phyloP scores from a whole-genome alignment of 495 filamentous ascomycete species.

The Aspergillus haitiensis region DNA sequence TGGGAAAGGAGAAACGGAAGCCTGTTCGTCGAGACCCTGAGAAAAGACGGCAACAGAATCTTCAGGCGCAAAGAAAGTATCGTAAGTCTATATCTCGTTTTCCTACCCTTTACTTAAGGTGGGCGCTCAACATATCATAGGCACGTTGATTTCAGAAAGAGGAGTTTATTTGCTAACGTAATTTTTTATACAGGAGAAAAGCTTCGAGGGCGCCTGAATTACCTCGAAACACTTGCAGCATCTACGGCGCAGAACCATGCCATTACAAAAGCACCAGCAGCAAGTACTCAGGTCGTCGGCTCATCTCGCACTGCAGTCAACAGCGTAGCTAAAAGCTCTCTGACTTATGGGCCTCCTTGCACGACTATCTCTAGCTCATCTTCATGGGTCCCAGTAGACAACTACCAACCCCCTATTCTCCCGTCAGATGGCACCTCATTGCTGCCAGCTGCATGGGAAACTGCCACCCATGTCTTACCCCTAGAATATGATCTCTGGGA shows the following conservation, averaged over 20 bases:
- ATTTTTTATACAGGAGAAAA: conserved; percentile 23
- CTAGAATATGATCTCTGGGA: conserved; percentile 8
- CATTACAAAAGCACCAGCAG: background rate
- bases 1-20: conserved; percentile 27
- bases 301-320: background rate
- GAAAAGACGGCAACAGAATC: conserved; percentile 33
- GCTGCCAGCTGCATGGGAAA: conserved; percentile 12
- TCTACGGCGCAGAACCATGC: conserved; percentile 3
- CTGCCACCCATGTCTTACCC: background rate
- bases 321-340: background rate
- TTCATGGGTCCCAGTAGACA: conserved; percentile 1
- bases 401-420: conserved; percentile 2
- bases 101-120: background rate
- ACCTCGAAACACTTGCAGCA: conserved; percentile 26
- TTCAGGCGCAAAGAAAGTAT: conserved; percentile 33
- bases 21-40: conserved; percentile 33
- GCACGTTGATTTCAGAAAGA: background rate
- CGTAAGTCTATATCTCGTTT: conserved; percentile 18
- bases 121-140: background rate
- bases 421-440: conserved; percentile 8
- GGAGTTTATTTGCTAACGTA: conserved; percentile 1
- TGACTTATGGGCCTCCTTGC: conserved; percentile 10
- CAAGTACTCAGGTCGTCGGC: background rate
- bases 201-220: conserved; percentile 22
- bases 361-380: conserved; percentile 12